Evolutionary conservation across 306 rosid genomes (phyloP).

Genomic region (Quercus berberidifolia): DNA sequence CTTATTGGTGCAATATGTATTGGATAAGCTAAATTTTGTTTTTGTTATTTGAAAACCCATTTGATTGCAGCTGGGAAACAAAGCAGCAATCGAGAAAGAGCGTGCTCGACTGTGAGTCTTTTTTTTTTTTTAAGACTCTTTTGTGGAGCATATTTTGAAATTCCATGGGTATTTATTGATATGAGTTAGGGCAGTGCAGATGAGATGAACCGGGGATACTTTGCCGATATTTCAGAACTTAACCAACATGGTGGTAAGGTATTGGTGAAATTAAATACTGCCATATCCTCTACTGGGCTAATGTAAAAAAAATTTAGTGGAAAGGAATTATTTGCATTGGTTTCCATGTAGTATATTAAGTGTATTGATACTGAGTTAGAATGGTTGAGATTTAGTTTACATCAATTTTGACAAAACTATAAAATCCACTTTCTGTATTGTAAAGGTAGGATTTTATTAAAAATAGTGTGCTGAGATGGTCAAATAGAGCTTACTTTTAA

Average conservation of each 20-base stretch:
- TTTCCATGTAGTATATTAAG: background rate
- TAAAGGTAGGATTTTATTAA: background rate
- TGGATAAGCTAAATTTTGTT: background rate
- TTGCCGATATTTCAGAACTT: conserved; percentile 75
- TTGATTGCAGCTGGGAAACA: conserved; percentile 57
- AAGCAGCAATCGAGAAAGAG: conserved; percentile 64
- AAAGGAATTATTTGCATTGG: background rate
- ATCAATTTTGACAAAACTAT: background rate
- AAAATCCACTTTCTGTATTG: background rate
- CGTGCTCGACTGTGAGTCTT: conserved; percentile 83
- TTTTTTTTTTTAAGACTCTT: background rate
- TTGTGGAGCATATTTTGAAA: conserved; percentile 5
- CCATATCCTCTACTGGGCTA: background rate
- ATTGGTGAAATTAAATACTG: background rate
- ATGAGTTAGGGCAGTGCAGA: conserved; percentile 63
- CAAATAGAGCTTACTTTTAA: background rate
- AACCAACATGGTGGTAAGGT: conserved; percentile 90
- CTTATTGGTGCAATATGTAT: background rate
- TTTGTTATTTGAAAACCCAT: background rate
- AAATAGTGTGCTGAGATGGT: background rate
- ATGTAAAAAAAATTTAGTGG: background rate
- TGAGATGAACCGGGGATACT: conserved; percentile 83
- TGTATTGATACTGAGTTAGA: background rate
- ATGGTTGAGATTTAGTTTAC: background rate
- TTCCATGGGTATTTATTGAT: conserved; percentile 24